Conservation (phyloP, 371 early-diverging fungal species). For the Amoeboaphelidium occidentale region DNA sequence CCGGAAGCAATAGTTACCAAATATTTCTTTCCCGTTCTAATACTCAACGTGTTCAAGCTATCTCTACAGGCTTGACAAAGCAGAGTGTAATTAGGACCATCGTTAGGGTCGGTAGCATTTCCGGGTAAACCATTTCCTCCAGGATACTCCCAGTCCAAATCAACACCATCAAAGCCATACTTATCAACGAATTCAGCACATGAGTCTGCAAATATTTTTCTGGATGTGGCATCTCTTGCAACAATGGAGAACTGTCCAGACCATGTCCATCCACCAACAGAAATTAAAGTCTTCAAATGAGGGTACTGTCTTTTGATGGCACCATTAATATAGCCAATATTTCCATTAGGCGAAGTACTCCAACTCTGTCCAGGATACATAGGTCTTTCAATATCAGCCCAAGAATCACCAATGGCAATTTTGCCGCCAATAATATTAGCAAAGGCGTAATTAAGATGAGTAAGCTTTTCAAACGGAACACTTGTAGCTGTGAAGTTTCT, state of each 20-base stretch:
- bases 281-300: conserved; percentile 28
- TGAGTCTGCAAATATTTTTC: conserved; percentile 17
- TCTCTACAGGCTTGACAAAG: conserved; percentile 6
- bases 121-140: conserved; percentile 36
- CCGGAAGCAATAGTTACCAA: conserved; percentile 42
- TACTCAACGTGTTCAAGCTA: conserved; percentile 26
- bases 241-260: conserved; percentile 32
- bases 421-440: background rate
- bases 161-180: conserved; percentile 14
- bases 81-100: conserved; percentile 23
- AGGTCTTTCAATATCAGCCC: background rate
- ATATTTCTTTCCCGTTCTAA: conserved; percentile 27
- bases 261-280: conserved; percentile 58
- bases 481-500: background rate
- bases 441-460: background rate
- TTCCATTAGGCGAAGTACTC: background rate
- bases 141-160: conserved; percentile 56
- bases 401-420: background rate
- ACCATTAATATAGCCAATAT: background rate
- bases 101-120: conserved; percentile 19
- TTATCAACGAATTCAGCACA: conserved; percentile 3
- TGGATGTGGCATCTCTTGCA: conserved; percentile 12
- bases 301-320: background rate
- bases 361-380: background rate
- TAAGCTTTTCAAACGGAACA: background rate